Evolutionary conservation across 2,329 filamentous ascomycete species (phyloP), one percentile per base, ranked within the genome.

Genomic region (Septoria petroselini): DNA sequence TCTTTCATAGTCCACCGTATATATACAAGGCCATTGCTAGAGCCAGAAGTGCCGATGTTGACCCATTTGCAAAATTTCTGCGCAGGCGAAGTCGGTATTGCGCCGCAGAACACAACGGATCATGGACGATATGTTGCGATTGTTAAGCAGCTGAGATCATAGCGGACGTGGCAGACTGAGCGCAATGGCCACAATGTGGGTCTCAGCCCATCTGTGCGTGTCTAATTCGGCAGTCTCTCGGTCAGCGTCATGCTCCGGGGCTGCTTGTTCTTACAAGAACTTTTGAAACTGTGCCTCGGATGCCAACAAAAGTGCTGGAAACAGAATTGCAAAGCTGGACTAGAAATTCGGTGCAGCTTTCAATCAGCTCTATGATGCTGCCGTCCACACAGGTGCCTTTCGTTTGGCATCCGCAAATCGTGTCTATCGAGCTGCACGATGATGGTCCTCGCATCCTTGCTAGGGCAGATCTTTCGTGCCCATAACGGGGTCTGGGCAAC

Each of bases 101-200:
- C 41, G 31, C 29, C 39, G 15, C 29, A 14, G 35, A 29, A 12
- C 38, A 19, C 39, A 29, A 30, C 31, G 25, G 30, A 21, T 31
- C 31, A 37, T 17, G 41, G 17, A 23, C 35, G 39, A 34, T 15
- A n/a, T 33, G 42, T 35, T 34, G 45, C 41, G 48, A 51, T 51
- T 51, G 48, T 42, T 51, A 41, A 51, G 48, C 48, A 51, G 35
- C 35, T 44, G 43, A 45, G 48, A 37, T 45, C 42, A 42, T 51
- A 40, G 48, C 30, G 38, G 37, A 51, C 48, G 41, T 31, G 25
- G 19, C 44, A 34, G 25, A 34, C 31, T 25, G 31, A 8, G 23
- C 17, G 19, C 12, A 35, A 21, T 27, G 42, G 14, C 30, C 14
- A 33, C n/a, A 14, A 25, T 7, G 41, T 41, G 48, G 41, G 41